phyloP scores from a whole-genome alignment of 257 asterid species.

The Nicotiana noctiflora region DNA sequence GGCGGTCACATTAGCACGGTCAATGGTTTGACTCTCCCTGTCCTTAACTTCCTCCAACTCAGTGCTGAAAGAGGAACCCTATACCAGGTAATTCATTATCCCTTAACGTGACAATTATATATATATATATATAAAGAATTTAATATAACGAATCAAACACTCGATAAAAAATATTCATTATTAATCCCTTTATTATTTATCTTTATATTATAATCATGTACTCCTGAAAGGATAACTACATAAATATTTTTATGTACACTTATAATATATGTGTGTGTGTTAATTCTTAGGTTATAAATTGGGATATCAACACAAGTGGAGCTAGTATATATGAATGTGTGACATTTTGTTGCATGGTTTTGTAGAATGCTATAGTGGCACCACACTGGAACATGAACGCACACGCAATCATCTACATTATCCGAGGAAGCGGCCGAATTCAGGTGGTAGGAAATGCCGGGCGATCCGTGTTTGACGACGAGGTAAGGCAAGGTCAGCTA shows the following conservation, averaged over 20 bases:
- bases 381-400: constrained; percentile 52
- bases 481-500: constrained; percentile 41
- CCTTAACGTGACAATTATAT: background rate
- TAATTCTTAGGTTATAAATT: too few relatives aligned
- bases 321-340: too few relatives aligned
- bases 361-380: constrained; percentile 39
- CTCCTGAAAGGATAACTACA: too few relatives aligned
- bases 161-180: too few relatives aligned
- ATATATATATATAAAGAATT: too few relatives aligned
- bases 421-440: constrained; percentile 37
- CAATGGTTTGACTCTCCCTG: constrained; percentile 52
- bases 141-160: too few relatives aligned
- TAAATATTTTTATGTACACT: too few relatives aligned
- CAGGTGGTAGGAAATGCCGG: constrained; percentile 46
- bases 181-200: too few relatives aligned
- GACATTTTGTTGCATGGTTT: background rate
- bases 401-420: constrained; percentile 39
- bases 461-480: constrained; percentile 37
- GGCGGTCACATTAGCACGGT: constrained; percentile 45
- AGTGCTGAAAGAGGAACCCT: constrained; percentile 53
- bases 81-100: background rate
- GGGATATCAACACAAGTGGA: too few relatives aligned
- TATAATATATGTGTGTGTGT: too few relatives aligned
- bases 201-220: too few relatives aligned
- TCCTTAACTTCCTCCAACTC: constrained; percentile 34